phyloP scores from a whole-genome alignment of 179 eudicot genomes.

The Amaranthus tricolor region DNA sequence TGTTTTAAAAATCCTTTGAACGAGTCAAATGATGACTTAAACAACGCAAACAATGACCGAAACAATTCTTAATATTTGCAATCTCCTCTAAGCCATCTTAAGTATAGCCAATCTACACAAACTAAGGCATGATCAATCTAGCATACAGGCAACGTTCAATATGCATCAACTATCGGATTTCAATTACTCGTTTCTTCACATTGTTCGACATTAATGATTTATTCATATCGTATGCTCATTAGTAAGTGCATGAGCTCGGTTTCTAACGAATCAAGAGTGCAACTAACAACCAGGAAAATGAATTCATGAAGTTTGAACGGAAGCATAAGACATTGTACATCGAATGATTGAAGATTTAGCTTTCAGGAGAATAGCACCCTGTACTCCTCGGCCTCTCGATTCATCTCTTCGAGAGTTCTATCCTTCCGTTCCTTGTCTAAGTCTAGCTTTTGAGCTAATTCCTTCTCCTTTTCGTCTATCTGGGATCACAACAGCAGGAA shows the following conservation, averaged over 20 bases:
- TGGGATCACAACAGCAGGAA: constrained; percentile 24
- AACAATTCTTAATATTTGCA: no score
- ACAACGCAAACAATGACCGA: no score
- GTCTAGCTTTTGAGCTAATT: constrained; percentile 75
- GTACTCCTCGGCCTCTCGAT: constrained; percentile 76
- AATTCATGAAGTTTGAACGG: background rate
- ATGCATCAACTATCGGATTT: no score
- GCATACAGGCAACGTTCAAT: no score
- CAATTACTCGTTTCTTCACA: background rate
- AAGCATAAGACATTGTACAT: background rate
- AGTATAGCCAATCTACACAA: no score
- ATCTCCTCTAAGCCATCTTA: no score
- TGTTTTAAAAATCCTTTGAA: no score
- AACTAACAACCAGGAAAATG: background rate
- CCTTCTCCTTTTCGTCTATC: constrained; percentile 86
- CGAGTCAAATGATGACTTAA: no score
- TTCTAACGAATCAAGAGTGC: background rate
- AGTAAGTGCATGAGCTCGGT: background rate
- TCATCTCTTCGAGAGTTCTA: constrained; percentile 77
- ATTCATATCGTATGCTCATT: background rate
- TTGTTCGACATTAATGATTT: background rate
- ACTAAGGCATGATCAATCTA: no score
- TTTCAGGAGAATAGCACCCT: constrained; percentile 51
- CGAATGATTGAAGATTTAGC: background rate
- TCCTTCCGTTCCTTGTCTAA: constrained; percentile 87